phyloP scores from a whole-genome alignment of 2,329 filamentous ascomycete genomes.

The Talaromyces sp. region DNA sequence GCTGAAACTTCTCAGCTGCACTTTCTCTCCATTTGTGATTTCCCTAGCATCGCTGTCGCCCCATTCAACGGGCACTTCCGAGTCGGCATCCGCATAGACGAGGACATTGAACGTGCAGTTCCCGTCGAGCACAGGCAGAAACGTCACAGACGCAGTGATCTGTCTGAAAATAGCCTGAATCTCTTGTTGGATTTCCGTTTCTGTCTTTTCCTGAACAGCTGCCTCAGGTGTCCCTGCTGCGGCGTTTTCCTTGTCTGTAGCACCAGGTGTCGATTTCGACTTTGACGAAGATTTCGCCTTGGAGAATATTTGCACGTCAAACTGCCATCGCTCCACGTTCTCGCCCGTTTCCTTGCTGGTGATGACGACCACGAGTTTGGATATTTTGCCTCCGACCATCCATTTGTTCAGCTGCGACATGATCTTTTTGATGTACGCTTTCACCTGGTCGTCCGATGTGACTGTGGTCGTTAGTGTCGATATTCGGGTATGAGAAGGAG shows the following conservation, averaged over 20 bases:
- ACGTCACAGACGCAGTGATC: slow-evolving; percentile 96
- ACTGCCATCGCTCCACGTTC: slow-evolving; percentile 96
- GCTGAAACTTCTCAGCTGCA: slow-evolving; percentile 92
- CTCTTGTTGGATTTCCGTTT: slow-evolving; percentile 88
- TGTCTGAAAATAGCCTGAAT: slow-evolving; percentile 97
- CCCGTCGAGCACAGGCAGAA: slow-evolving; percentile 85
- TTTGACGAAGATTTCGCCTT: slow-evolving; percentile 56
- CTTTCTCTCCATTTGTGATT: slow-evolving; percentile 88
- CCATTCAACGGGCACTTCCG: slow-evolving; percentile 96
- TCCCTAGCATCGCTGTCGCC: slow-evolving; percentile 97
- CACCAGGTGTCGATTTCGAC: slow-evolving; percentile 38
- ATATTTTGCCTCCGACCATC: slow-evolving; percentile 97
- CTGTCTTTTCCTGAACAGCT: slow-evolving; percentile 66
- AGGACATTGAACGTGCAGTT: slow-evolving; percentile 99
- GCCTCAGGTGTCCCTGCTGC: slow-evolving; percentile 12
- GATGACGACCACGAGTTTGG: slow-evolving; percentile 92
- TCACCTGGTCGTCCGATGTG: slow-evolving; percentile 94
- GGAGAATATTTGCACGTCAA: slow-evolving; percentile 61
- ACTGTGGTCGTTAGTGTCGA: slow-evolving; percentile 47
- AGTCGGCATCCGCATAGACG: slow-evolving; percentile 95
- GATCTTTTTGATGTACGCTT: slow-evolving; percentile 98
- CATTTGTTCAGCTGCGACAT: slow-evolving; percentile 96
- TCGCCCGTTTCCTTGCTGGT: slow-evolving; percentile 96
- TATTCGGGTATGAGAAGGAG: not conserved
- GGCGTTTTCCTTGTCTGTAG: slow-evolving; percentile 65